Base-by-base conservation (phyloP, 2,329 filamentous ascomycete genomes). In the Biscogniauxia sp. region DNA sequence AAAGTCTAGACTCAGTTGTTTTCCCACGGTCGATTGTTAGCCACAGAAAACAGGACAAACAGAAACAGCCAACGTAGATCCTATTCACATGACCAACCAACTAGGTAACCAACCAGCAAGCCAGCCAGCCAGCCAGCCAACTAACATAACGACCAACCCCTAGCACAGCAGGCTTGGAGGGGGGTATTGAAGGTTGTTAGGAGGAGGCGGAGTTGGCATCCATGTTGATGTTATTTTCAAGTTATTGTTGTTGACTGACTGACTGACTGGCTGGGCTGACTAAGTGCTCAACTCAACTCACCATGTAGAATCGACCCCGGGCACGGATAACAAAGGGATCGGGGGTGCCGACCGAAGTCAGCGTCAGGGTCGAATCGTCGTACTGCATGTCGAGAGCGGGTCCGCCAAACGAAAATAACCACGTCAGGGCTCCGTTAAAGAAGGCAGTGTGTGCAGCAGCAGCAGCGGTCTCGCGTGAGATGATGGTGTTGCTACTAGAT, bases 311-410 rank as follows among this genome's bases (percentile, higher is more conserved):
- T 11, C 61, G 65, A 13, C 66, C 67, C 17, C 62, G 59, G 8
- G 67, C 68, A 6, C 58, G 64, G 15, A 60, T 68, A 20, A 74
- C 63, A 28, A 72, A 73, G 3, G 72, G 72, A 53, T 74, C 72
- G 9, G 72, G 72, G 19, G 72, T 70, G 41, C 70, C 64, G 28
- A 64, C 45, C 4, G 68, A 67, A n/a, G 72, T 74, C 54, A 74
- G 65, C 3, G 71, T 72, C n/a, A 72, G 59, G 52, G 64, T 70
- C 8, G 70, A 64, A 58, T 71, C 65, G 57, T 74, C 70, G 64
- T 73, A 73, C 32, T 61, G 63, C 57, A 50, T 60, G 49, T 56
- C 45, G 41, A 58, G 54, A 50, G 59, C 56, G 53, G 58, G 60
- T 60, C 53, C 57, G 54, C 60, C 61, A 15, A 68, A 37, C 9